Conservation (phyloP, 2,329 filamentous ascomycete genomes). For the Alternaria conjuncta region DNA sequence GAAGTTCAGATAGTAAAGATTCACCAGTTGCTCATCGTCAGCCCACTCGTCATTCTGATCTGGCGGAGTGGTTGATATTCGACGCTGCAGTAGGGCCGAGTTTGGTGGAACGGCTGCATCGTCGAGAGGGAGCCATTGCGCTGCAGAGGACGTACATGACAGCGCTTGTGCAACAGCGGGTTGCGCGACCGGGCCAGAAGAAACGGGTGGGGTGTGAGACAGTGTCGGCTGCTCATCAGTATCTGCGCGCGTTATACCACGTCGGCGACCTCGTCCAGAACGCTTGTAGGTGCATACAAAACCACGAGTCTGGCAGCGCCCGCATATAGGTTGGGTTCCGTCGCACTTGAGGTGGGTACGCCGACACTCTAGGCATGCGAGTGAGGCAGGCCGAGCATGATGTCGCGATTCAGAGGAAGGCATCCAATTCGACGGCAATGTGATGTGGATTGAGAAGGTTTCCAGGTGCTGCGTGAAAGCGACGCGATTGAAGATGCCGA, state of each 20-base stretch:
- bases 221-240: background rate
- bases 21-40: slow-evolving; percentile 45
- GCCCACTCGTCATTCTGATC: background rate
- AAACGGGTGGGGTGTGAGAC: background rate
- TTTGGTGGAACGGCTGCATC: background rate
- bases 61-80: background rate
- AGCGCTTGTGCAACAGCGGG: slow-evolving; percentile 16
- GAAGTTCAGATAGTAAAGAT: slow-evolving; percentile 60
- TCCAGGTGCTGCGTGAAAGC: background rate
- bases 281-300: slow-evolving; percentile 54
- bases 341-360: slow-evolving; percentile 58
- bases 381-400: slow-evolving; percentile 21
- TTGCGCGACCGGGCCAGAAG: background rate
- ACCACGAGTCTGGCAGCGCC: slow-evolving; percentile 50
- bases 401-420: background rate
- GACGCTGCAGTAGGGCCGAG: background rate
- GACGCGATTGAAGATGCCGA: slow-evolving; percentile 4
- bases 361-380: slow-evolving; percentile 58
- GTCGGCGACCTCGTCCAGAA: slow-evolving; percentile 53
- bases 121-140: slow-evolving; percentile 28
- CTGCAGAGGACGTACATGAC: slow-evolving; percentile 13
- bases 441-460: background rate
- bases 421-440: background rate
- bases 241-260: slow-evolving; percentile 26
- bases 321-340: slow-evolving; percentile 51